Evolutionary conservation across 2,329 filamentous ascomycete genomes (phyloP).

Genomic region (Dothideomycetes sp.): DNA sequence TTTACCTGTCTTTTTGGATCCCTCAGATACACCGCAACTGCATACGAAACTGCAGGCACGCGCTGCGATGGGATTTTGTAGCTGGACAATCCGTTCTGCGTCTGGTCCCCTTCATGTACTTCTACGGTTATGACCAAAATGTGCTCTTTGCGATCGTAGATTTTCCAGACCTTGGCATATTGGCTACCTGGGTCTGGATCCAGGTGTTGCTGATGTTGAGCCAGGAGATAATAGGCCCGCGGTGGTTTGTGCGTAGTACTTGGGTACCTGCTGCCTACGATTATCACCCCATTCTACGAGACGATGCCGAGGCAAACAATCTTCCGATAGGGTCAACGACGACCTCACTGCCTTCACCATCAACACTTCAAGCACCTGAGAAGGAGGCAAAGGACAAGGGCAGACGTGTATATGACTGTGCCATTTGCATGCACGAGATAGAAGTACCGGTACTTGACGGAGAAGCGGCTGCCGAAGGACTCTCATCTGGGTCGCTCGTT

Average conservation of each 20-base stretch:
- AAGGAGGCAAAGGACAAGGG: conserved; percentile 43
- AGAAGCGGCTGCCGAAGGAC: conserved; percentile 15
- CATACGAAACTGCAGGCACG: conserved; percentile 82
- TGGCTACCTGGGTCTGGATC: conserved; percentile 75
- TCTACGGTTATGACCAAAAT: conserved; percentile 70
- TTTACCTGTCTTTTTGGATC: conserved; percentile 83
- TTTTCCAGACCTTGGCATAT: conserved; percentile 50
- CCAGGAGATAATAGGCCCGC: conserved; percentile 77
- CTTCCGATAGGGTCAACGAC: conserved; percentile 61
- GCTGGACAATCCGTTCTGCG: conserved; percentile 72
- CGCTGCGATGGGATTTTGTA: conserved; percentile 86
- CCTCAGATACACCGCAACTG: conserved; percentile 89
- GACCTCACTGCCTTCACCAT: background rate
- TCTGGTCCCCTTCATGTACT: conserved; percentile 73
- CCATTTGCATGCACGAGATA: conserved; percentile 86
- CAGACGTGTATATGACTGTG: conserved; percentile 70
- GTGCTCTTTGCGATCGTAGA: conserved; percentile 70
- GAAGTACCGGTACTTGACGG: conserved; percentile 73
- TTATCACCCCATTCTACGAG: conserved; percentile 82
- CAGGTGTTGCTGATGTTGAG: conserved; percentile 70
- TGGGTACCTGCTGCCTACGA: conserved; percentile 72
- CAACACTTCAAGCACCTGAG: too few relatives aligned
- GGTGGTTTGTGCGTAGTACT: conserved; percentile 66
- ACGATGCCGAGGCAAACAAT: conserved; percentile 68
- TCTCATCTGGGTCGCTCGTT: conserved; percentile 43